Base-by-base conservation (phyloP, 495 filamentous ascomycete genomes). In the Aspergillus bertholletiae region DNA sequence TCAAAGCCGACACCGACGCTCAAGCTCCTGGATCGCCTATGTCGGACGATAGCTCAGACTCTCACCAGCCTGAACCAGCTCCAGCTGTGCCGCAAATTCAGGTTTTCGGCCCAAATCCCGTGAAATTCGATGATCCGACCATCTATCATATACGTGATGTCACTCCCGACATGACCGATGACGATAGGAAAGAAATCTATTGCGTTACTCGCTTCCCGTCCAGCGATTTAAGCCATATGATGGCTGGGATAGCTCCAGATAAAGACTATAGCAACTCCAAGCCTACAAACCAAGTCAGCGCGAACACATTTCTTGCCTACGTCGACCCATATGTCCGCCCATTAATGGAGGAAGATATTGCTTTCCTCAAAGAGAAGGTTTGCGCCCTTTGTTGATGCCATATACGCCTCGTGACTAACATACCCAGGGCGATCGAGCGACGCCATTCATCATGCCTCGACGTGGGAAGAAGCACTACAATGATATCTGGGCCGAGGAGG, bases 221-320 rank as follows among this genome's bases (percentile, higher is more conserved):
- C 26, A 84, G 80, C 51, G 90, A 97, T 65, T 80, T 99, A 2
- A 74, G 79, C 35, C 85, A 96, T 59, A 80, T 93, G 57, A 94
- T 95, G 59, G 88, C 92, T 34, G 95, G 94, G 41, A 84, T 86
- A 18, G 85, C 90, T 4, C 94, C 94, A 2, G 92, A 97, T 66
- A 88, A 88, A 66, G 95, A 99, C 70, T 97, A 96, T 59, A 95
- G 89, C 60, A 96, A 86, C 60, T 87, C 91, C 15, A 97, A 99
- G 66, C 91, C 93, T 8, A 84, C 84, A 8, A 96, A 93, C 57
- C 95, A 97, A 71, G 94, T 96, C 67, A 89, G 84, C 67, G 89
- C 90, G 54, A 88, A 84, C 57, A 95, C 92, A 12, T 99, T 97
- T 67, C 84, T 84, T 13, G 83, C 86, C 20, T 96, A 89, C 63